These are phyloP conservation scores for Solanum peruvianum DNA, from an alignment of 257 asterid genomes.

Conservation along the genomic window DNA sequence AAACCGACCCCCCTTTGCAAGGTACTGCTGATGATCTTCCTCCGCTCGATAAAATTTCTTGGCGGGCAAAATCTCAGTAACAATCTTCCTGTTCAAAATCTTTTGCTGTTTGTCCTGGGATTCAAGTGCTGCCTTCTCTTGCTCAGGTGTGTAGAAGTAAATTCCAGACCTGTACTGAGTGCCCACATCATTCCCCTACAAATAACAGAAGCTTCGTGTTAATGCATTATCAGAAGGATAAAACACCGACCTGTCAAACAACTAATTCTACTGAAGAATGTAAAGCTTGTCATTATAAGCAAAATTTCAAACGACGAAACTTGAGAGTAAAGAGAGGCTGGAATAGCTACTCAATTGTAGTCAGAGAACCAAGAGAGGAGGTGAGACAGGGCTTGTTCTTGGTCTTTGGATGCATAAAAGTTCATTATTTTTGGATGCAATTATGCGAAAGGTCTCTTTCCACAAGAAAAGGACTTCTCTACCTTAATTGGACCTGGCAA, in stretches of 20 bases:
- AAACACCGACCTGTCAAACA: background rate
- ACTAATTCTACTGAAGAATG: background rate
- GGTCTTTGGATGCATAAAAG: background rate
- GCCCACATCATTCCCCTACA: slow-evolving; percentile 93
- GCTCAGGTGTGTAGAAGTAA: slow-evolving; percentile 83
- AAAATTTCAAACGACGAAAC: background rate
- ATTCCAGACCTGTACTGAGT: slow-evolving; percentile 90
- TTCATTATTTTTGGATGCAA: background rate
- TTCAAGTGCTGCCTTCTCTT: slow-evolving; percentile 74
- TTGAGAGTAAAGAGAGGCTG: background rate
- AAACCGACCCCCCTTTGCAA: slow-evolving; percentile 81
- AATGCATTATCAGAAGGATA: background rate
- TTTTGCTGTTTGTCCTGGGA: slow-evolving; percentile 62
- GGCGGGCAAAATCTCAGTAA: slow-evolving; percentile 78
- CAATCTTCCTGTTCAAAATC: slow-evolving; percentile 56
- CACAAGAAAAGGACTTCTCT: background rate
- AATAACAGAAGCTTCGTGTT: background rate
- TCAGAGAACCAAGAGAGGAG: background rate
- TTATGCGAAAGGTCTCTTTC: background rate
- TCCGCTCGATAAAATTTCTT: slow-evolving; percentile 92
- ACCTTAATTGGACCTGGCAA: background rate
- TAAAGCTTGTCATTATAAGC: background rate
- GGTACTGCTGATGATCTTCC: slow-evolving; percentile 96
- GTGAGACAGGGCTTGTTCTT: background rate
- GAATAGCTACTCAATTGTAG: background rate